Percentiles rank a stretch among this genome's conserved stretches.
Evolutionary conservation across 352 stramenopile species (phyloP).

Genomic region (Stephanocyclus meneghinianus): DNA sequence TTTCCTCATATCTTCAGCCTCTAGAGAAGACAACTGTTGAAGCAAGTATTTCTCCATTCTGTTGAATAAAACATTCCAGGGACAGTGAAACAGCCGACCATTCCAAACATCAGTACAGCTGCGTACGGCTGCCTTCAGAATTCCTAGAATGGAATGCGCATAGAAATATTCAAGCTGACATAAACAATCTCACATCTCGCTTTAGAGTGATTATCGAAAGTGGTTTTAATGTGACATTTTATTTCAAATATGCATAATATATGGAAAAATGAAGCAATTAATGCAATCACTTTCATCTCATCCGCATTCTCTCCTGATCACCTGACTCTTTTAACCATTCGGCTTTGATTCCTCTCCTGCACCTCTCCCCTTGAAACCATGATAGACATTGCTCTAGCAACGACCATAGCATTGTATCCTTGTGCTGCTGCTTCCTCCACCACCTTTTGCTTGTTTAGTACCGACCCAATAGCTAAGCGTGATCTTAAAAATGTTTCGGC

Average conservation of each 20-base stretch:
- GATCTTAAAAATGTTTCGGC: slow-evolving; percentile 85
- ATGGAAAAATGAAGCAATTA: background rate
- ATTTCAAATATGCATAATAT: background rate
- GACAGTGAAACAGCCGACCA: too few species aligned
- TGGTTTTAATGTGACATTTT: background rate
- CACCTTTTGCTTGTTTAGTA: slow-evolving; percentile 81
- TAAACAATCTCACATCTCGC: background rate
- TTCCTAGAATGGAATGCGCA: too few species aligned
- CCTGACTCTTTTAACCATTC: slow-evolving; percentile 80
- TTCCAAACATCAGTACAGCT: too few species aligned
- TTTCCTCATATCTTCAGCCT: too few species aligned
- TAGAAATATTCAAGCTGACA: background rate
- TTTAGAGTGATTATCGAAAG: too few species aligned
- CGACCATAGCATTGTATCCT: slow-evolving; percentile 80
- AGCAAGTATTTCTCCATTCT: too few species aligned
- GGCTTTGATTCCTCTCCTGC: slow-evolving; percentile 82
- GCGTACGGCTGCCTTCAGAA: too few species aligned
- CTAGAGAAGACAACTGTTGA: too few species aligned
- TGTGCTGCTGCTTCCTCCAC: slow-evolving; percentile 82
- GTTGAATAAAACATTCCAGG: too few species aligned
- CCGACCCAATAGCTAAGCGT: slow-evolving; percentile 74
- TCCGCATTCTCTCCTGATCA: slow-evolving; percentile 38
- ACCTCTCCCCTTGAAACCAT: slow-evolving; percentile 82
- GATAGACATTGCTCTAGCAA: slow-evolving; percentile 78
- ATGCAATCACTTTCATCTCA: background rate